These are phyloP conservation scores for Saccharomycopsis sp. DNA, from an alignment of 805 yeast species.

Conservation along the genomic window DNA sequence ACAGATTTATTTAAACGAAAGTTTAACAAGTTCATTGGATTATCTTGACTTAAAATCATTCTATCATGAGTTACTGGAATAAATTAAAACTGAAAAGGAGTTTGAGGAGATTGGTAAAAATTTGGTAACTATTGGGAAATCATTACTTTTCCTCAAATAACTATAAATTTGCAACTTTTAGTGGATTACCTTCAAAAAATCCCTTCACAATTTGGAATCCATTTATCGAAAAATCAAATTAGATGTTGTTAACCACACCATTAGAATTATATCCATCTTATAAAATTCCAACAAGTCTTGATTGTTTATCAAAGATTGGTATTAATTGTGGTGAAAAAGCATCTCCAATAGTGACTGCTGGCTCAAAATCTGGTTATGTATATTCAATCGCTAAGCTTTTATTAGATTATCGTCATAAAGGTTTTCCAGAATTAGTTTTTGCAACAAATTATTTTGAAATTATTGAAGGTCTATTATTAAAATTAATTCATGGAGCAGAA, in stretches of 20 bases:
- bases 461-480: conserved; percentile 96
- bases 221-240: conserved; percentile 1
- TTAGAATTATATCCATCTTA: neutral
- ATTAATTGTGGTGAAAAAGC: conserved; percentile 35
- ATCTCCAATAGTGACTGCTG: conserved; percentile 45
- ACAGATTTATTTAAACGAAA: conserved; percentile 42
- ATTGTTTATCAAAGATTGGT: conserved; percentile 30
- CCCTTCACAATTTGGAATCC: conserved; percentile 57
- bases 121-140: conserved; percentile 40
- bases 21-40: conserved; percentile 59
- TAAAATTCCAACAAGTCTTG: conserved; percentile 31
- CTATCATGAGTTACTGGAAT: conserved; percentile 35
- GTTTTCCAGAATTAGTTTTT: conserved; percentile 23
- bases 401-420: conserved; percentile 38
- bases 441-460: conserved; percentile 43
- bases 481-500: conserved; percentile 91
- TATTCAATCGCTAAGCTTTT: conserved; percentile 4
- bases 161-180: conserved; percentile 58
- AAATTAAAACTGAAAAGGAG: conserved; percentile 42
- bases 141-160: conserved; percentile 44
- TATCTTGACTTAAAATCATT: conserved; percentile 51
- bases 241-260: neutral
- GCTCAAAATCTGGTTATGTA: conserved; percentile 50
- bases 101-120: conserved; percentile 36
- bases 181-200: conserved; percentile 41